Percentiles rank a stretch among this genome's conserved stretches.
These are phyloP conservation scores for Oenanthe javanica DNA, from an alignment of 140 eudicot species.

Conservation along the genomic window DNA sequence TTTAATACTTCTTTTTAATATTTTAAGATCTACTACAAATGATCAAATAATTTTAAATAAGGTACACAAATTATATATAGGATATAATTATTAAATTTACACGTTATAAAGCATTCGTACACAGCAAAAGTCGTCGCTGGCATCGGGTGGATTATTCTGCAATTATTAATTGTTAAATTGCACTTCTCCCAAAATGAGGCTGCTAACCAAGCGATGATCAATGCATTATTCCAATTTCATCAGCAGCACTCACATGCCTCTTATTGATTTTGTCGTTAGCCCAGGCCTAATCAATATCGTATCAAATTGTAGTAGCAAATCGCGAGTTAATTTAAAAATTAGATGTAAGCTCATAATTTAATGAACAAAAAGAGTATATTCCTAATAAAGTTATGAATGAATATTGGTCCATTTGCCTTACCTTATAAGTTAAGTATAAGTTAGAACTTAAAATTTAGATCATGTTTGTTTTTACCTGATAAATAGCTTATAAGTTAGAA, in stretches of 20 bases:
- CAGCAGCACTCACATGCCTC: constrained; percentile 15
- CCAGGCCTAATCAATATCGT: background rate
- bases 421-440: too few relatives aligned
- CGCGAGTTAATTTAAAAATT: background rate
- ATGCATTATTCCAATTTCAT: constrained; percentile 3
- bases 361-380: background rate
- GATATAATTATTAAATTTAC: background rate
- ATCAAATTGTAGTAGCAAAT: background rate
- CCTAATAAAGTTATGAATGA: background rate
- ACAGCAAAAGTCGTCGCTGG: background rate
- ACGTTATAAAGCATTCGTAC: background rate
- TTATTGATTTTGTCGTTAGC: constrained; percentile 12
- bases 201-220: constrained; percentile 3
- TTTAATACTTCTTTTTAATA: too few relatives aligned
- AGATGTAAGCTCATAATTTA: background rate
- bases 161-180: background rate
- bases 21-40: too few relatives aligned
- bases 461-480: too few relatives aligned
- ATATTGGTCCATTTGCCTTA: too few relatives aligned
- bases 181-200: background rate
- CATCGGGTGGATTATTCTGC: background rate
- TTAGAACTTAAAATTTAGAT: too few relatives aligned
- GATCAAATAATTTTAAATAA: too few relatives aligned
- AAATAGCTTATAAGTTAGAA: too few relatives aligned
- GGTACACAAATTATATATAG: too few relatives aligned